Conservation (phyloP, 2,329 filamentous ascomycete genomes). For the Aureobasidium sp. region DNA sequence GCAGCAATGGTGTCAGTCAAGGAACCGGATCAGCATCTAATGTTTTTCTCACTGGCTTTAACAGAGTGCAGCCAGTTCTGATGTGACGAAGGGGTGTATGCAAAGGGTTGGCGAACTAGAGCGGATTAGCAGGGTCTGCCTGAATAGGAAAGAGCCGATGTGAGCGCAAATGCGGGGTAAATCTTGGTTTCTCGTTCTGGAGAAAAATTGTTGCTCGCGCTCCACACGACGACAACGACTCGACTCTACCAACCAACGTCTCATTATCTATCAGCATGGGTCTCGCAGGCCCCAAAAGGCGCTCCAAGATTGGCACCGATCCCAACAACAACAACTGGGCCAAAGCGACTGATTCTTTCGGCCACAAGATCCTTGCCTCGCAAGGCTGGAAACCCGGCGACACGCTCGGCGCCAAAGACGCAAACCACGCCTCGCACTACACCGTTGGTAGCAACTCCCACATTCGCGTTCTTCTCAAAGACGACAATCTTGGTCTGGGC, state of each 20-base stretch:
- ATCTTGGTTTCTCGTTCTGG: not conserved
- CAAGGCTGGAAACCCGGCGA: conserved; percentile 88
- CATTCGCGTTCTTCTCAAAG: conserved; percentile 76
- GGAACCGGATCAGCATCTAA: not conserved
- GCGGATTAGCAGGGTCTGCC: not conserved
- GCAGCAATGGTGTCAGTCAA: not conserved
- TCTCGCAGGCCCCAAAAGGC: conserved; percentile 52
- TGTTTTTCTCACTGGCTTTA: not conserved
- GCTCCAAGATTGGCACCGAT: conserved; percentile 72
- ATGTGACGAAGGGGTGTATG: not conserved
- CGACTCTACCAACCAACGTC: not conserved
- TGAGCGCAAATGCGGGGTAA: not conserved
- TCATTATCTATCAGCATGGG: conserved; percentile 45
- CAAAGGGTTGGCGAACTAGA: not conserved
- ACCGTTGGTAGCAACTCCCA: conserved; percentile 75
- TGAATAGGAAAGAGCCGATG: not conserved
- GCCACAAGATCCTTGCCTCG: conserved; percentile 76
- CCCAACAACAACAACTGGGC: conserved; percentile 96
- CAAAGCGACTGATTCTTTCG: conserved; percentile 70
- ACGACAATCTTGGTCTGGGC: conserved; percentile 84
- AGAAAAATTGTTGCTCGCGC: conserved; percentile 4
- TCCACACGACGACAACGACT: not conserved
- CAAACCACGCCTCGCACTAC: conserved; percentile 65
- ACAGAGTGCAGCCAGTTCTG: not conserved
- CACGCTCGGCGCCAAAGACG: conserved; percentile 68